Percentiles rank a stretch among this genome's conserved stretches.
Conservation (phyloP, 2,329 filamentous ascomycete species). For the Sporothrix inflata region DNA sequence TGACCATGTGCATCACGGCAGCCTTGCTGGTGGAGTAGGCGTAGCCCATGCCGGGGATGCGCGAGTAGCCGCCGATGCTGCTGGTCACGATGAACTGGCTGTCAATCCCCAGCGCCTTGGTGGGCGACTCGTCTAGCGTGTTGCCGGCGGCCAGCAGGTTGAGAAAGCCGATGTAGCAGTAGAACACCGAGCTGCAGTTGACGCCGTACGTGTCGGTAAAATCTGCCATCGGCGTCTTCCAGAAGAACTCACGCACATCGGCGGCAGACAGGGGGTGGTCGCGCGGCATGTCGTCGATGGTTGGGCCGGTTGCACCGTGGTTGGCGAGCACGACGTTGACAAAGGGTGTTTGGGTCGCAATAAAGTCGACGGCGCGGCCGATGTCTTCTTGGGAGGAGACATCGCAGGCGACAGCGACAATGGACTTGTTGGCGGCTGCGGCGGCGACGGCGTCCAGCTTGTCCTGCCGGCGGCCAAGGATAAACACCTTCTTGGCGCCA, state of each 20-base stretch:
- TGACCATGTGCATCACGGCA: constrained; percentile 66
- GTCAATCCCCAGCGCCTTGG: constrained; percentile 34
- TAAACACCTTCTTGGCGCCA: constrained; percentile 27
- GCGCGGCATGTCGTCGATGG: constrained; percentile 14
- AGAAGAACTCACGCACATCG: constrained; percentile 45
- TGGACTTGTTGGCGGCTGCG: constrained; percentile 17
- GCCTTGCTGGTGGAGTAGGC: constrained; percentile 69
- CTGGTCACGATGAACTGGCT: constrained; percentile 61
- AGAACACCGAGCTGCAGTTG: constrained; percentile 64
- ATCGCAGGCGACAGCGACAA: constrained; percentile 40
- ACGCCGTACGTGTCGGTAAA: constrained; percentile 63
- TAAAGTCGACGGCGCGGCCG: constrained; percentile 51
- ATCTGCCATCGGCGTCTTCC: constrained; percentile 46
- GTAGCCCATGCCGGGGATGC: constrained; percentile 63
- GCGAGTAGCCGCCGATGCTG: constrained; percentile 66
- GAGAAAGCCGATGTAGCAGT: constrained; percentile 64
- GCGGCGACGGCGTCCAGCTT: not conserved
- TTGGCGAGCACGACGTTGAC: constrained; percentile 62
- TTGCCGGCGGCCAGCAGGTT: constrained; percentile 61
- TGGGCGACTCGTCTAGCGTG: constrained; percentile 46
- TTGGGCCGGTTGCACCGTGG: constrained; percentile 54
- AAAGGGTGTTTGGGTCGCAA: constrained; percentile 43
- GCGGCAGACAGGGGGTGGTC: constrained; percentile 32
- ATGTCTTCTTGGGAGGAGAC: not conserved
- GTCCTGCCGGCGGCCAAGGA: constrained; percentile 27